A percentile compares a stretch with the other conserved stretches of the same genome.
Evolutionary conservation across 805 yeast species (phyloP).

Genomic region (Tanozyma kutaoensis): DNA sequence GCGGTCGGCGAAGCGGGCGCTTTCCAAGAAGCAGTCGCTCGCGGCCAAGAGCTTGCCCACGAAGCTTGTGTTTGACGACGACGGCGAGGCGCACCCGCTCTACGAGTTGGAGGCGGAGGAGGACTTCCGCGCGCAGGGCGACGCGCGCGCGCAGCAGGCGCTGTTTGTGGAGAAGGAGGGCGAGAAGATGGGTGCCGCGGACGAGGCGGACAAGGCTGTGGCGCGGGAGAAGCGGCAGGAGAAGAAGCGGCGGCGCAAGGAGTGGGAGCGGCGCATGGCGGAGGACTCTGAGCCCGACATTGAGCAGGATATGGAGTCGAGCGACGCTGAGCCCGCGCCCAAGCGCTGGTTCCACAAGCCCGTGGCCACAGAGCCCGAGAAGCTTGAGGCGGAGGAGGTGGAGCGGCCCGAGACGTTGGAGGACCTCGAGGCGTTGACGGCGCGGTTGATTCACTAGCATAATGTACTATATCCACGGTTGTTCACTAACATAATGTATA

Average conservation of each 20-base stretch:
- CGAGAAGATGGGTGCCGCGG: constrained; percentile 56
- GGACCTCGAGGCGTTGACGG: constrained; percentile 84
- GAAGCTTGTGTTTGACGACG: constrained; percentile 84
- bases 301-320: constrained; percentile 29
- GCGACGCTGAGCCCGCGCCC: constrained; percentile 17
- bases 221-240: constrained; percentile 74
- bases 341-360: constrained; percentile 35
- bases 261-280: constrained; percentile 44
- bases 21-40: constrained; percentile 68
- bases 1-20: constrained; percentile 72
- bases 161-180: constrained; percentile 57
- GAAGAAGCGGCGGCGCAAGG: constrained; percentile 81
- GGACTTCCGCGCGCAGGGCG: constrained; percentile 66
- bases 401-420: constrained; percentile 86
- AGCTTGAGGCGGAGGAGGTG: constrained; percentile 43
- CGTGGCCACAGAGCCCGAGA: constrained; percentile 2
- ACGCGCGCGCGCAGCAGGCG: constrained; percentile 53
- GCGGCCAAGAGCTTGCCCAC: constrained; percentile 54
- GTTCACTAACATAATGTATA: no score
- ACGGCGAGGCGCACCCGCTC: constrained; percentile 82
- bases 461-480: no score
- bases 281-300: constrained; percentile 24
- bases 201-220: constrained; percentile 60
- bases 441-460: constrained; percentile 23
- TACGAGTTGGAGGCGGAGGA: constrained; percentile 88